Evolutionary conservation across 768 basidiomycete genomes (phyloP).

Genomic region (Leccinum longicurvipes): DNA sequence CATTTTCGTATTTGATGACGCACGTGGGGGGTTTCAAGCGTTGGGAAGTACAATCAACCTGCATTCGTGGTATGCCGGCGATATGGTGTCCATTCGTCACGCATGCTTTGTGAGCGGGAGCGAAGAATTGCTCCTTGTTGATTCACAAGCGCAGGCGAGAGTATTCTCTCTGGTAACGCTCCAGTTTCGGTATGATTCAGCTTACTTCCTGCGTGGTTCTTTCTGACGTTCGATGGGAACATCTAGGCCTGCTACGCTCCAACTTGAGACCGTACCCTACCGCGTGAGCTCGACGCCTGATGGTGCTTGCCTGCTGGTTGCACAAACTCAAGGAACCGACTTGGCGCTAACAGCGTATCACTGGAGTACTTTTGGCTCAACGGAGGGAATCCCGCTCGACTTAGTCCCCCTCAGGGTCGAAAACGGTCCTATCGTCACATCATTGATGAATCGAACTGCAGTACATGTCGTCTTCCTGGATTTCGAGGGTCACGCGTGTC

Average conservation of each 20-base stretch:
- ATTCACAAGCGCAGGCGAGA: constrained; percentile 40
- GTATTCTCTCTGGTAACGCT: constrained; percentile 54
- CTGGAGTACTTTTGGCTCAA: constrained; percentile 55
- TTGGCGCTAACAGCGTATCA: constrained; percentile 43
- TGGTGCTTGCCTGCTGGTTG: constrained; percentile 47
- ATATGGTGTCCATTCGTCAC: constrained; percentile 27
- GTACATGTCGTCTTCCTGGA: constrained; percentile 46
- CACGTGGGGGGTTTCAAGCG: constrained; percentile 36
- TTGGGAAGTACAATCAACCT: constrained; percentile 42
- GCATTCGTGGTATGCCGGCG: constrained; percentile 38
- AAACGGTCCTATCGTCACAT: constrained; percentile 37
- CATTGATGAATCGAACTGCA: constrained; percentile 39
- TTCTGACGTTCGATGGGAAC: background rate
- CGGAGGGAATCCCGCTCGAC: constrained; percentile 40
- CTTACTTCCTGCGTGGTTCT: background rate
- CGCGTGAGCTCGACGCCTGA: constrained; percentile 46
- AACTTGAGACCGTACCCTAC: constrained; percentile 34
- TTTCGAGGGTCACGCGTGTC: constrained; percentile 25
- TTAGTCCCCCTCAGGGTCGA: constrained; percentile 26
- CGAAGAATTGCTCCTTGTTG: constrained; percentile 53
- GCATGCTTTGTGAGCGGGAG: constrained; percentile 46
- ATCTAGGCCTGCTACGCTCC: constrained; percentile 44
- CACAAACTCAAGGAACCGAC: constrained; percentile 18
- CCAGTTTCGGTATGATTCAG: constrained; percentile 36
- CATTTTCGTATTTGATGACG: constrained; percentile 47